phyloP scores from a whole-genome alignment of 2,329 filamentous ascomycete genomes.

The Calonectria ilicicola region DNA sequence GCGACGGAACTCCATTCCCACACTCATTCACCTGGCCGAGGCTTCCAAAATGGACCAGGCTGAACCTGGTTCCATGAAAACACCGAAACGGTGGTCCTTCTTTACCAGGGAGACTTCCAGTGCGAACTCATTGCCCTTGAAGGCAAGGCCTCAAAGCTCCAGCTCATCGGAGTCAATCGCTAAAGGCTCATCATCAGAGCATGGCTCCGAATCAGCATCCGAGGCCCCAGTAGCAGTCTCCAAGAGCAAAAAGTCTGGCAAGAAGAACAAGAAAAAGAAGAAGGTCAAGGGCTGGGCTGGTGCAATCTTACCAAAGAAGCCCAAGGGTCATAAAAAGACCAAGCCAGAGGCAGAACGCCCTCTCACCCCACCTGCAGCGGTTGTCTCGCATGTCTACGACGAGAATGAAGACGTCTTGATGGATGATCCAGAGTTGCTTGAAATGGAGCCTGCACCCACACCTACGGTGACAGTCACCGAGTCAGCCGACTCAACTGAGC shows the following conservation, averaged over 20 bases:
- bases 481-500: constrained; percentile 46
- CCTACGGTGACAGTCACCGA: constrained; percentile 58
- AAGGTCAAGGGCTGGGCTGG: constrained; percentile 82
- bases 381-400: constrained; percentile 36
- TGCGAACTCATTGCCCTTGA: constrained; percentile 59
- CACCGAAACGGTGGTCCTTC: constrained; percentile 71
- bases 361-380: constrained; percentile 59
- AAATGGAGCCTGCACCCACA: constrained; percentile 40
- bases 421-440: constrained; percentile 36
- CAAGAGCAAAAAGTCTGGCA: constrained; percentile 44
- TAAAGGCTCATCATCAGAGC: constrained; percentile 51
- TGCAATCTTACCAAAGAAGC: constrained; percentile 73
- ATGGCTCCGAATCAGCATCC: constrained; percentile 46
- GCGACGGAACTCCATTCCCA: constrained; percentile 71
- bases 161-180: constrained; percentile 56
- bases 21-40: constrained; percentile 59
- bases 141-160: constrained; percentile 59
- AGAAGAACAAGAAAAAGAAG: constrained; percentile 63
- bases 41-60: constrained; percentile 48
- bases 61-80: constrained; percentile 62
- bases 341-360: constrained; percentile 55
- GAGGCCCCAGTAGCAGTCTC: constrained; percentile 37
- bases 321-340: constrained; percentile 61
- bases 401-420: constrained; percentile 47
- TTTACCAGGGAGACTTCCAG: constrained; percentile 70